Base-by-base conservation (phyloP, 495 filamentous ascomycete genomes). In the Lasiosphaeria ovina region DNA sequence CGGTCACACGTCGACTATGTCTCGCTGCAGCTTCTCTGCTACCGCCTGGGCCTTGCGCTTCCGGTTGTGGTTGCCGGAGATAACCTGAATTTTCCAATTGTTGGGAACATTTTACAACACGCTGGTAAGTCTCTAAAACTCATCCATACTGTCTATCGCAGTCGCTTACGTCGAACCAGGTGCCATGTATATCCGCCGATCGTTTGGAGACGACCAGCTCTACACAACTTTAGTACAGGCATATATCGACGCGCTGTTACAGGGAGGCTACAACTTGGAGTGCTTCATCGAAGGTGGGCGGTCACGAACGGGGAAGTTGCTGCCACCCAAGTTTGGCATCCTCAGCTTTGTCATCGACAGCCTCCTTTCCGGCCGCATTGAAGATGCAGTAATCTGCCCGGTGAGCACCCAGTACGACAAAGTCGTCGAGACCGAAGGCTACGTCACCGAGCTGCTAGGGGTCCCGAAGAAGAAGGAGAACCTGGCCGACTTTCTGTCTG, bases 331-430 rank as follows among this genome's bases (percentile, higher is more conserved):
- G 68, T 97, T 97, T 63, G 94, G 94, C n/a, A 98, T 98, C 51
- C 73, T 98, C 3, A 89, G 84, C 68, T 98, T 96, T 68, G 85
- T 98, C 33, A 74, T 98, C 8, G 93, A 98, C 68, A 92, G 90
- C 66, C 76, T 98, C 3, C 74, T 97, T 3, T 92, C 88, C 6
- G 92, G 93, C n/a, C 81, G 91, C 1, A 90, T 96, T 3, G 79
- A 93, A 57, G 94, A 98, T 72, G 89, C 91, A 14, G 89, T 95
- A 34, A 88, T 98, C 49, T 96, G 92, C 65, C 93, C 93, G 3
- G 94, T 98, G 35, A 93, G 89, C 71, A 96, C 92, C 2, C 94
- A 98, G 67, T 98, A 98, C 70, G 94, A 98, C 80, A 98, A 97
- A 66, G 94, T 98, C 52, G 90, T 98, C 51, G 94, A 98, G 72